Percentiles rank a stretch among this genome's conserved stretches.
phyloP scores from a whole-genome alignment of 345 rosid genomes.

The Populus alba region DNA sequence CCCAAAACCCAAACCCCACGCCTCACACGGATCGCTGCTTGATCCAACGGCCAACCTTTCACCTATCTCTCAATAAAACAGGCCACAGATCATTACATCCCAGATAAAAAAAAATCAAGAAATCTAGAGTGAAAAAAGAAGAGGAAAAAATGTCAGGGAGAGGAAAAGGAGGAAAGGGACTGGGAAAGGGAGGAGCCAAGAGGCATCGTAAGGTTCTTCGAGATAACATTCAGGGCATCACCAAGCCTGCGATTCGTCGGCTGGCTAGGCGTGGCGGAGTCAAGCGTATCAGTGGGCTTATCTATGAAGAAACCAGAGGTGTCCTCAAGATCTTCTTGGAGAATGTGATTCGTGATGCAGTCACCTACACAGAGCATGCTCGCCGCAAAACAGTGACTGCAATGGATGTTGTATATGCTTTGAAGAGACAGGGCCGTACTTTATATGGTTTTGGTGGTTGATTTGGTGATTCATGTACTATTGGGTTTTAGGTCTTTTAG shows the following conservation, averaged over 20 bases:
- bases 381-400: slow-evolving; percentile 1
- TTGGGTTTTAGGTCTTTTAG: not conserved
- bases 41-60: not conserved
- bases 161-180: not conserved
- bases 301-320: not conserved
- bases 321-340: not conserved
- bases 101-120: not conserved
- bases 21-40: not conserved
- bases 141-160: not conserved
- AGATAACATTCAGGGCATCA: not conserved
- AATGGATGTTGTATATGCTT: not conserved
- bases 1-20: not conserved
- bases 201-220: not conserved
- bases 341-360: not conserved
- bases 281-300: not conserved
- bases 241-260: not conserved
- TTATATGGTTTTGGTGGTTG: not conserved
- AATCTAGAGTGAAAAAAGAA: not conserved
- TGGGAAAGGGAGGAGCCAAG: not conserved
- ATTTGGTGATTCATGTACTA: not conserved
- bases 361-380: not conserved
- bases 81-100: not conserved
- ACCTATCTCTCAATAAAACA: not conserved
- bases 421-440: slow-evolving; percentile 4
- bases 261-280: not conserved